Conservation (phyloP, 148 eudicot genomes). For the Persicaria tinctoria region DNA sequence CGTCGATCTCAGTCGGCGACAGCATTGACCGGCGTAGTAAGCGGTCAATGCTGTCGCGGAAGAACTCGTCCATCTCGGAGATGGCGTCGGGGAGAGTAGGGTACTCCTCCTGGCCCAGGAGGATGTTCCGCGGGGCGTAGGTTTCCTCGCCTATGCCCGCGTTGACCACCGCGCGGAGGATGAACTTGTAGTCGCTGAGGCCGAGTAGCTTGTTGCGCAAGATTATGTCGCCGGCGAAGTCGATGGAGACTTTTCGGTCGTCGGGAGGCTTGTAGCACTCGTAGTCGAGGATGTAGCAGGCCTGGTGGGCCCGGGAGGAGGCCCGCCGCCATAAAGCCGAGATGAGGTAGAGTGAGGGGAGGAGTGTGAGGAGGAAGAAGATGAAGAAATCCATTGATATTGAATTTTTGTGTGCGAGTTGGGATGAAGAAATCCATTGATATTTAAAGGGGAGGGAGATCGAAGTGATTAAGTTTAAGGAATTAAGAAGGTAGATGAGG, state of each 20-base stretch:
- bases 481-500: no score
- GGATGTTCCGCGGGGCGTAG: constrained; percentile 55
- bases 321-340: constrained; percentile 20
- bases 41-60: constrained; percentile 36
- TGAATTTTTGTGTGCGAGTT: not conserved
- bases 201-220: constrained; percentile 47
- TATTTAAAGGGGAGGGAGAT: not conserved
- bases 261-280: constrained; percentile 51
- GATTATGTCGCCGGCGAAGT: constrained; percentile 45
- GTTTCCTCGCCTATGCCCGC: constrained; percentile 77
- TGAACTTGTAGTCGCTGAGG: constrained; percentile 62
- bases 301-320: constrained; percentile 33
- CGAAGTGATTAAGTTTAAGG: no score
- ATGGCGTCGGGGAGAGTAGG: constrained; percentile 34
- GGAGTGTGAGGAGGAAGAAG: constrained; percentile 18
- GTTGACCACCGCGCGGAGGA: constrained; percentile 54
- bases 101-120: constrained; percentile 41
- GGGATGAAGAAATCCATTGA: not conserved
- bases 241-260: constrained; percentile 45
- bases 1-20: constrained; percentile 48
- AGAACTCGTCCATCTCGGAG: constrained; percentile 68
- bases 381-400: constrained; percentile 3
- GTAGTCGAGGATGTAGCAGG: constrained; percentile 59
- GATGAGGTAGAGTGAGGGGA: constrained; percentile 28
- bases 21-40: constrained; percentile 34